Base-by-base conservation (phyloP, 2,329 filamentous ascomycete species). In the Lasiodiplodia hormozganensis region DNA sequence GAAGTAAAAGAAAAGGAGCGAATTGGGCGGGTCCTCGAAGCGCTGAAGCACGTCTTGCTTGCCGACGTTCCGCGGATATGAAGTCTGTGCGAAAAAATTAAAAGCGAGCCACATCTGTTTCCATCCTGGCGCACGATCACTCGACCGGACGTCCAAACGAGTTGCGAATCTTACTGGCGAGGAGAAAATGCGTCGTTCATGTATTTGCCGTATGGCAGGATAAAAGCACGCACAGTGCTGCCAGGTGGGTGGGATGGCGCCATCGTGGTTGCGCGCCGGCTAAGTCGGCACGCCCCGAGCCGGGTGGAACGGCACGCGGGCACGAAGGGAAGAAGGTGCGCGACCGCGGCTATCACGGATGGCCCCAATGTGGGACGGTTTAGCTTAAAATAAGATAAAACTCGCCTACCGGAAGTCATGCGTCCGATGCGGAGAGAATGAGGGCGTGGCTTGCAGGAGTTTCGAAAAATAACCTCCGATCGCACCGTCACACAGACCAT, bases 401-500 rank as follows among this genome's bases (percentile, higher is more conserved):
- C 49, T 25, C 49, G 49, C 21, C 49, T 25, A 52, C 49, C 12
- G 49, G 49, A 43, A 43, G n/a, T 18, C 4, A 62, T 34, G 58
- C 58, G 12, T 34, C 25, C 18, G 43, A 21, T 51, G 58, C 21
- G 58, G 58, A 36, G 58, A 14, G 23, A 14, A 25, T 8, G 25
- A 8, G 38, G 25, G 40, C 21, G 23, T n/a, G 58, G 51, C 51
- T 36, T 31, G 58, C 58, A 28, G 21, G 40, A n/a, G 58, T 14
- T 16, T 18, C 7, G 2, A 14, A 47, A n/a, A 21, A 21, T 3
- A 47, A 47, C 43, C 18, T 10, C 43, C 43, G n/a, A 47, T 47
- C 7, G 43, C 43, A 10, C 16, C 28, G 10, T 11, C 16, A 64
- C 60, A 64, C 60, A 49, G 60, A 64, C 60, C 60, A 52, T 53